Percentiles rank a stretch among this genome's conserved stretches.
phyloP scores from a whole-genome alignment of 2,329 filamentous ascomycete genomes.

The Pyrenochaeta sp. region DNA sequence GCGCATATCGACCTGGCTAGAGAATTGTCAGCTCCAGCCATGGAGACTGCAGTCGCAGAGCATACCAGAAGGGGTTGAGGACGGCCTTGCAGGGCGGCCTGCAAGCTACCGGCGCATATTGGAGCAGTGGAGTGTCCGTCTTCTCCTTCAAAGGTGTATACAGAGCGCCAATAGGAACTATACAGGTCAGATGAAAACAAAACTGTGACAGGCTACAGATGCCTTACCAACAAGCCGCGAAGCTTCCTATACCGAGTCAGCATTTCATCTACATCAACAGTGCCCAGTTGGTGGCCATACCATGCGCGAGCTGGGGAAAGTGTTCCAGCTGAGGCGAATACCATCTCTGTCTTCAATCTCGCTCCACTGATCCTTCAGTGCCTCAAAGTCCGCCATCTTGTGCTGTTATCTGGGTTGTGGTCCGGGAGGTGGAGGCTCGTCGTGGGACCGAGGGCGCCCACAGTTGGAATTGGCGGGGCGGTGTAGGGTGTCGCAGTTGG shows the following conservation, averaged over 20 bases:
- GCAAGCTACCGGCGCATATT: conserved; percentile 97
- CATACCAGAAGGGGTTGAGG: conserved; percentile 95
- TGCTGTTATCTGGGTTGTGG: conserved; percentile 15
- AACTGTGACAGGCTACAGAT: neutral
- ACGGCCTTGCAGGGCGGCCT: conserved; percentile 95
- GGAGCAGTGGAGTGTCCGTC: conserved; percentile 83
- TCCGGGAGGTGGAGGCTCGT: conserved; percentile 23
- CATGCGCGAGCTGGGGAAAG: conserved; percentile 98
- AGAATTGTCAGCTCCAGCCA: conserved; percentile 23
- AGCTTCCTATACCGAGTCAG: conserved; percentile 73
- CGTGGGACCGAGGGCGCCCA: conserved; percentile 44
- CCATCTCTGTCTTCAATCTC: conserved; percentile 97
- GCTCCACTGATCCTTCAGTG: conserved; percentile 93
- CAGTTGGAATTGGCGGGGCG: conserved; percentile 40
- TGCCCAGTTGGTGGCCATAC: conserved; percentile 50
- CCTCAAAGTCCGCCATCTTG: conserved; percentile 85
- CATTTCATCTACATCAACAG: conserved; percentile 24
- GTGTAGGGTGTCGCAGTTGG: conserved; percentile 18
- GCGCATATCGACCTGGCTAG: conserved; percentile 82
- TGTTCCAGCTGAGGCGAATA: conserved; percentile 96
- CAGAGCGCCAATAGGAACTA: conserved; percentile 90
- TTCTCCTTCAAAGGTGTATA: conserved; percentile 98
- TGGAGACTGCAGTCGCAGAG: conserved; percentile 3
- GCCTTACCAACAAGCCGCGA: conserved; percentile 75
- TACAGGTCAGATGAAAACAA: conserved; percentile 15